These are phyloP conservation scores for Diaporthe eres DNA, from an alignment of 2,329 filamentous ascomycete species.

Conservation along the genomic window DNA sequence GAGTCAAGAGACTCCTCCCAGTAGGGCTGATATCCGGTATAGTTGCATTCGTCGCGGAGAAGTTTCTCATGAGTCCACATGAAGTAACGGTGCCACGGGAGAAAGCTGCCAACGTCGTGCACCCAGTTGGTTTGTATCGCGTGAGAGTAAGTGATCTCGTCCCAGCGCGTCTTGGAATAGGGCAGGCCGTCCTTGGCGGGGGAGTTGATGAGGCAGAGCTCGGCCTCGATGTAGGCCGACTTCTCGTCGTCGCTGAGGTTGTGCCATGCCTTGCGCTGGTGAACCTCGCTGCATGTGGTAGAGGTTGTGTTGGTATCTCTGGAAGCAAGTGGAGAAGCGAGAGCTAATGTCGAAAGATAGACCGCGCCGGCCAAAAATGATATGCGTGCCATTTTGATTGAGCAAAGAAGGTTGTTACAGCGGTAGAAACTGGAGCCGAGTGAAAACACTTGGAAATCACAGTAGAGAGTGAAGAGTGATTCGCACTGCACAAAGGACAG, in stretches of 20 bases:
- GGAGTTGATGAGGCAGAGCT: conserved; percentile 50
- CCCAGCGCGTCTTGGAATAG: conserved; percentile 49
- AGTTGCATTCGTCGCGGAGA: conserved; percentile 50
- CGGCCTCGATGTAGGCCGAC: conserved; percentile 49
- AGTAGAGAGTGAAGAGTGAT: not conserved
- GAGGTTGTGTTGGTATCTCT: conserved; percentile 11
- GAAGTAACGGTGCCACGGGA: conserved; percentile 54
- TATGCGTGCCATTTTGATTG: not conserved
- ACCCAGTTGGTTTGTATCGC: conserved; percentile 49
- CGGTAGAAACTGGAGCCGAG: not conserved
- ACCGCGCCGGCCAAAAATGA: not conserved
- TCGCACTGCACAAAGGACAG: not conserved
- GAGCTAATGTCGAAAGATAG: not conserved
- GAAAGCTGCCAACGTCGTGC: conserved; percentile 51
- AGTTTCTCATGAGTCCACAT: conserved; percentile 51
- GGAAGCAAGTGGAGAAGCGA: not conserved
- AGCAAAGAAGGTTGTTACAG: not conserved
- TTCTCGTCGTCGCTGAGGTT: conserved; percentile 46
- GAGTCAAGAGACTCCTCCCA: conserved; percentile 54
- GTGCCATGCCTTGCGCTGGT: conserved; percentile 39
- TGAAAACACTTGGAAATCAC: not conserved
- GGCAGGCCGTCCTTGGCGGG: conserved; percentile 46
- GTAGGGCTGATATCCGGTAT: conserved; percentile 48
- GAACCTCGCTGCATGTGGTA: conserved; percentile 28
- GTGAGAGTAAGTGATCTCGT: conserved; percentile 52